phyloP scores from a whole-genome alignment of 495 filamentous ascomycete species.

The Tetracladium marchalianum region DNA sequence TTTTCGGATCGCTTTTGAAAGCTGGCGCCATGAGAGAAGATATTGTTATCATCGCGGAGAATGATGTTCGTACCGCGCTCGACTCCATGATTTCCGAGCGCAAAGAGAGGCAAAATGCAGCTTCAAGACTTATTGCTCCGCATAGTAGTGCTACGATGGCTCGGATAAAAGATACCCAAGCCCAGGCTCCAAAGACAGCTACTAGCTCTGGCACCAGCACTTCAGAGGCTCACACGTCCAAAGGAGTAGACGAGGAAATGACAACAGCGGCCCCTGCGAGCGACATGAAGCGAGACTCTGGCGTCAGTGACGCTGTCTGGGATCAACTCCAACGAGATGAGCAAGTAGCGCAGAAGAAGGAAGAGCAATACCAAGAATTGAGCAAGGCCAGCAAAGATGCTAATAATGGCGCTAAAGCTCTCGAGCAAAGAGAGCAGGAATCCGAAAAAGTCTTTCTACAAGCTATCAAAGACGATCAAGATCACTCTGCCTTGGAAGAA shows the following conservation, averaged over 20 bases:
- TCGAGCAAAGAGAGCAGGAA: slow-evolving; percentile 1
- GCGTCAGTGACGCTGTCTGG: slow-evolving; percentile 37
- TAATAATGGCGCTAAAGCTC: slow-evolving; percentile 3
- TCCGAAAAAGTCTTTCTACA: not conserved
- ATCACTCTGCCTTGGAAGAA: slow-evolving; percentile 3
- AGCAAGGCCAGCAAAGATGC: slow-evolving; percentile 1
- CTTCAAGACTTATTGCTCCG: slow-evolving; percentile 1
- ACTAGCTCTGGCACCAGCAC: not conserved
- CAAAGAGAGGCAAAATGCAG: not conserved
- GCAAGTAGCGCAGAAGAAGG: slow-evolving; percentile 9
- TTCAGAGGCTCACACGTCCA: not conserved
- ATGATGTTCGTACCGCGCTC: not conserved
- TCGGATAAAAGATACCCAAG: slow-evolving; percentile 6
- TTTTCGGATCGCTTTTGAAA: slow-evolving; percentile 13
- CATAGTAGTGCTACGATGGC: slow-evolving; percentile 3
- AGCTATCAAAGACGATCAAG: slow-evolving; percentile 3
- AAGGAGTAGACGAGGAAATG: not conserved
- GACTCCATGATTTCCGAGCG: slow-evolving; percentile 11
- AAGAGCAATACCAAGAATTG: slow-evolving; percentile 4
- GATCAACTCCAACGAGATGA: slow-evolving; percentile 29
- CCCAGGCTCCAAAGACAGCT: not conserved
- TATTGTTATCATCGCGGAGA: slow-evolving; percentile 7
- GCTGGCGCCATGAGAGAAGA: not conserved
- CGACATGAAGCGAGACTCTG: slow-evolving; percentile 24
- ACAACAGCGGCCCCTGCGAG: not conserved